Base-by-base conservation (phyloP, 306 rosid species). In the Castanea crenata region DNA sequence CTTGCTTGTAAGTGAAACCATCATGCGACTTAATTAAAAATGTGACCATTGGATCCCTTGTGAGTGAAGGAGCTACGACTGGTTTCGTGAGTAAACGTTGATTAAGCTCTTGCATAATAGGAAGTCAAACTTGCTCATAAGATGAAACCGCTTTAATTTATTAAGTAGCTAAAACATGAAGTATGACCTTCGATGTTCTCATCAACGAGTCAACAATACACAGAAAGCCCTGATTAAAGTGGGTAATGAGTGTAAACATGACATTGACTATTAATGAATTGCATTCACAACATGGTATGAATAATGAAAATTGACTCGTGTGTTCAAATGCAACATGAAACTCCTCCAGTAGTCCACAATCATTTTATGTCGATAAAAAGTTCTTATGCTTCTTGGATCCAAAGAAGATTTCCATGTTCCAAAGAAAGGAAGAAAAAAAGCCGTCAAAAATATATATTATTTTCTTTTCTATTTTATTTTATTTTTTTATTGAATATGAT, bases 361-460 rank as follows among this genome's bases (percentile, higher is more conserved):
- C 23, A 75, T 75, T 52, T 8, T 27, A 75, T 20, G 58, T 59
- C 49, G 15, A 44, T 18, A 23, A 56, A 23, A 44, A 75, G 20
- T 19, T 61, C 69, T 7, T 9, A n/a, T 23, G 18, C 58, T 52
- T 44, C 71, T 75, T 75, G 71, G 57, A 75, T 75, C 70, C 70
- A 6, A 75, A 49, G 27, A 29, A 63, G 38, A 14, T 15, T 63
- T 63, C 44, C 69, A 27, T 63, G 20, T 63, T 63, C 31, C 41
- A 63, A 63, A 29, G 69, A 29, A 15, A 49, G 54, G 54, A 49
- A 49, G 54, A 1, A 14, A 5, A 63, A 29, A 29, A 14, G 41
- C 9, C 69, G 31, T 63, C 41, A 29, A 63, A 23, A 9, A 27
- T 49, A 49, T 49, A 49, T 49, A 12, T 12, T 46, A 3, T 31